Base-by-base conservation (phyloP, 768 basidiomycete species). In the Lactarius indigo region DNA sequence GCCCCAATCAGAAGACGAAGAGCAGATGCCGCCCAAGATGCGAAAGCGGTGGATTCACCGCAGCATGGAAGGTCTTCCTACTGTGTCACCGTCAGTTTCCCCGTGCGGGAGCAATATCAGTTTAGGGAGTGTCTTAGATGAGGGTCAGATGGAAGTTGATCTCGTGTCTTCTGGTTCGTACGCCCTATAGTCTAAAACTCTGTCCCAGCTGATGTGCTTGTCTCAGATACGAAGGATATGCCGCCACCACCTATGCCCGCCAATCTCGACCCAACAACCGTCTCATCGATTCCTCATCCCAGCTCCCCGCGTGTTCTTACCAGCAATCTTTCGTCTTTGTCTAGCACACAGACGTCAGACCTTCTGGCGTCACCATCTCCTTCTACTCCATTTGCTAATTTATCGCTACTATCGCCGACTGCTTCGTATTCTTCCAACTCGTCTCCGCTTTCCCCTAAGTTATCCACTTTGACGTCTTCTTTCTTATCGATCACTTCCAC, bases 201-300 rank as follows among this genome's bases (percentile, higher is more conserved):
- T 64, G n/a, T 47, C 47, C 30, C 39, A 2, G 37, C 61, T 67
- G 50, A 67, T 30, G 3, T 15, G 23, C 39, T 28, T 28, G 18
- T 12, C 18, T 0, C 61, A 83, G 82, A 80, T 63, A 69, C 74
- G 0, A 73, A 72, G 26, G 77, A 76, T 18, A 81, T 83, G 85
- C 84, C 84, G 5, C 84, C 84, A 7, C 83, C 84, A 26, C 81
- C 81, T 0, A 78, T 84, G 73, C 83, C 83, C 6, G 79, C 80
- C 20, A 74, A 78, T 13, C 71, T 79, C 30, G 79, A 83, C 65
- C 78, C 80, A 5, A 79, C 80, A 35, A 77, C 78, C 5, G 66
- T 78, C 35, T 75, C 75, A 23, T 75, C 77, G 57, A 68, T 68
- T 35, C 57, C 69, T 1, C 63, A 17, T 33, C 42, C 55, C n/a